Evolutionary conservation across 352 stramenopile genomes (phyloP).

Genomic region (Globisporangium radiosum): DNA sequence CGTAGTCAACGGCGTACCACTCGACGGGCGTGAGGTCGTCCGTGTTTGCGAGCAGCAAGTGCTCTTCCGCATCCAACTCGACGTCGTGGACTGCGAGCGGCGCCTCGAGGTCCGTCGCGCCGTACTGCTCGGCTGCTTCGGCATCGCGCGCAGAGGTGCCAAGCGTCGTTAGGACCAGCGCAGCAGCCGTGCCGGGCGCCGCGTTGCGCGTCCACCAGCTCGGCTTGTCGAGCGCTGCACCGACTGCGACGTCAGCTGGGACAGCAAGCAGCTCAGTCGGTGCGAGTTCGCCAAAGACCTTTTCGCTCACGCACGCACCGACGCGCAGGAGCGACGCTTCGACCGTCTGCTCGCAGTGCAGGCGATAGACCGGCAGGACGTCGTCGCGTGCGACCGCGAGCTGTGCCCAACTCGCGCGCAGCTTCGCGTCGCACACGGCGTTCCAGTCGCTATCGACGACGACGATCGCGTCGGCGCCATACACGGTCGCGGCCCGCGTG

Average conservation of each 20-base stretch:
- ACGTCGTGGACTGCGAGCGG: constrained; percentile 51
- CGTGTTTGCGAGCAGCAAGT: constrained; percentile 74
- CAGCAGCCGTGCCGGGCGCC: constrained; percentile 22
- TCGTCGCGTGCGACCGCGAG: constrained; percentile 42
- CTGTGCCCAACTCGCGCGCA: constrained; percentile 74
- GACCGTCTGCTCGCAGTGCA: constrained; percentile 78
- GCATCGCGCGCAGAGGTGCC: constrained; percentile 24
- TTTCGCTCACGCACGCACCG: constrained; percentile 67
- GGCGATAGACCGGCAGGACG: constrained; percentile 56
- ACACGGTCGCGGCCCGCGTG: constrained; percentile 47
- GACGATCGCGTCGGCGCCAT: constrained; percentile 68
- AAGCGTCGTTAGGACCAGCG: constrained; percentile 22
- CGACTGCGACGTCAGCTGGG: constrained; percentile 32
- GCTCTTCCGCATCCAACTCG: constrained; percentile 74
- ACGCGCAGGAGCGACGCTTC: constrained; percentile 69
- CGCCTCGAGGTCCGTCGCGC: constrained; percentile 29
- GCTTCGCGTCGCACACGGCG: constrained; percentile 67
- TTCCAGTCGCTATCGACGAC: constrained; percentile 84
- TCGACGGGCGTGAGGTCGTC: constrained; percentile 80
- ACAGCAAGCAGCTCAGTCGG: constrained; percentile 62
- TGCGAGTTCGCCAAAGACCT: constrained; percentile 72
- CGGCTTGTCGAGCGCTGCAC: constrained; percentile 50
- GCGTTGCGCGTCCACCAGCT: constrained; percentile 54
- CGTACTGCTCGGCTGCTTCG: constrained; percentile 45
- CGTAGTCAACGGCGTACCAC: constrained; percentile 81